A percentile compares a stretch with the other conserved stretches of the same genome.
Conservation (phyloP, 176 grass and related monocot species). For the Triticum aestivum region IWGSC_CS_RefSeq_v2.1 NC_057801.1:577917340-577917839, state of each 20-base stretch:
- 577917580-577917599: background rate
- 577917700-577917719: background rate
- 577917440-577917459: background rate
- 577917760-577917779: background rate
- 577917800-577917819: conserved; percentile 45
- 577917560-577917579: background rate
- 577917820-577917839: conserved; percentile 37
- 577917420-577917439: conserved; percentile 53
- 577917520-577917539: background rate
- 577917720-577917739: conserved; percentile 15
- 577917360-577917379: conserved; percentile 34
- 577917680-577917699: background rate
- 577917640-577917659: background rate
- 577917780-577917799: conserved; percentile 25
- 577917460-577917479: background rate
- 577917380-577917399: conserved; percentile 48
- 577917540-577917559: background rate
- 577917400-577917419: conserved; percentile 78
- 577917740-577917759: background rate
- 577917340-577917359: background rate
- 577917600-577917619: background rate
- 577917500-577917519: background rate
- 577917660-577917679: conserved; percentile 7
- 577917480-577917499: background rate
- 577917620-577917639: background rate